Conservation (phyloP, 768 basidiomycete genomes). For the Suillus americanus region DNA sequence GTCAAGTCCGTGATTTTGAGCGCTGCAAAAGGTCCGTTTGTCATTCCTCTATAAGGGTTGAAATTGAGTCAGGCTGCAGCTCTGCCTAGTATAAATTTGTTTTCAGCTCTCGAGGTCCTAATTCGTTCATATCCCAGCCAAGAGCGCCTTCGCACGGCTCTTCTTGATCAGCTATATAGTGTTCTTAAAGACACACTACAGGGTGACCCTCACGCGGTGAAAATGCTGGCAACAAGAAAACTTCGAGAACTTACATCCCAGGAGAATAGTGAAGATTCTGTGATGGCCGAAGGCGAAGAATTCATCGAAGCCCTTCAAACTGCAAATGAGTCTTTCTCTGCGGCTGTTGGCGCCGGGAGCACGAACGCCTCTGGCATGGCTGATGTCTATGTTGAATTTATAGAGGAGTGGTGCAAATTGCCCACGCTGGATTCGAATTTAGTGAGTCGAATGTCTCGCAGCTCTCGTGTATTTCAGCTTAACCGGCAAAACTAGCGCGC, state of each 20-base stretch:
- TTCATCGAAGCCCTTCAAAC: conserved; percentile 29
- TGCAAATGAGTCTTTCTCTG: conserved; percentile 30
- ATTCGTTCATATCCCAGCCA: conserved; percentile 44
- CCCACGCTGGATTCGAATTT: conserved; percentile 30
- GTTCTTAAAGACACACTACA: conserved; percentile 39
- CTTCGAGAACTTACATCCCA: conserved; percentile 28
- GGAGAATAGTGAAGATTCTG: conserved; percentile 17
- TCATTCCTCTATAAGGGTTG: conserved; percentile 13
- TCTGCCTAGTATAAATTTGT: conserved; percentile 40
- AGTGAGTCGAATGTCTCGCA: conserved; percentile 21
- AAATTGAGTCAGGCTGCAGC: conserved; percentile 23
- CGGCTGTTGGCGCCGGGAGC: conserved; percentile 27
- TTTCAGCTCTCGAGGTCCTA: conserved; percentile 41
- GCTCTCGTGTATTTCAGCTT: conserved; percentile 15
- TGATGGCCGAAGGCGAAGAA: conserved; percentile 17
- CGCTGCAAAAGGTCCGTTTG: conserved; percentile 65
- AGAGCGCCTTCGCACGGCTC: conserved; percentile 34
- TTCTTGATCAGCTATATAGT: conserved; percentile 45
- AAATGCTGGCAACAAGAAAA: conserved; percentile 38
- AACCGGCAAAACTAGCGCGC: conserved; percentile 39
- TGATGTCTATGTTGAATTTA: conserved; percentile 43
- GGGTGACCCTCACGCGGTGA: conserved; percentile 36
- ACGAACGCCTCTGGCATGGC: conserved; percentile 26
- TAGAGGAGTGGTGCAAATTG: conserved; percentile 46
- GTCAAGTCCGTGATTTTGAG: conserved; percentile 74